phyloP scores from a whole-genome alignment of 73 alveolate genomes.

The Blepharisma japonicum region DNA sequence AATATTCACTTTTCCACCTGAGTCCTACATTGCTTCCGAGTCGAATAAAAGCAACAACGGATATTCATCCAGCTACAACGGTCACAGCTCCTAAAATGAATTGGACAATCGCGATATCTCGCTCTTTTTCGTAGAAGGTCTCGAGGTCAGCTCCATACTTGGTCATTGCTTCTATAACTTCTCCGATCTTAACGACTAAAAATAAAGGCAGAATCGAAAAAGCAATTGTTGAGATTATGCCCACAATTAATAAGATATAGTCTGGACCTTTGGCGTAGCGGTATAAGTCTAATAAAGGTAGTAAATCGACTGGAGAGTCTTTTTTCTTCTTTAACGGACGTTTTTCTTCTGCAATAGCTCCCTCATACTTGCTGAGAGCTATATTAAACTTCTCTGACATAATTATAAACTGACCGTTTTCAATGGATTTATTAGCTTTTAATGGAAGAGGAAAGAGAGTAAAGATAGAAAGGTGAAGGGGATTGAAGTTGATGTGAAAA shows the following conservation, averaged over 20 bases:
- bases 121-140: neutral
- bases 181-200: neutral
- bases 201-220: neutral
- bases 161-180: neutral
- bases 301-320: too few species aligned
- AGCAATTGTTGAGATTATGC: neutral
- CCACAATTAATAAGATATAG: neutral
- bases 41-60: neutral
- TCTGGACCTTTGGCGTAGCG: slow-evolving; percentile 11
- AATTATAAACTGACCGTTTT: too few species aligned
- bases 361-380: too few species aligned
- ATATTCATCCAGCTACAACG: neutral
- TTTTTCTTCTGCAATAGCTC: too few species aligned
- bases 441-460: too few species aligned
- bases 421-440: too few species aligned
- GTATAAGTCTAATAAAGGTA: neutral
- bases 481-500: too few species aligned
- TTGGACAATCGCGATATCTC: neutral
- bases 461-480: too few species aligned
- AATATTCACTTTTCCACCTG: slow-evolving; percentile 48
- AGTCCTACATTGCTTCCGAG: slow-evolving; percentile 2
- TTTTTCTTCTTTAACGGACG: too few species aligned
- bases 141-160: neutral
- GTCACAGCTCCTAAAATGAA: neutral
- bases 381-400: too few species aligned